Evolutionary conservation across 2,329 filamentous ascomycete species (phyloP).

Genomic region (Drechmeria coniospora): DNA sequence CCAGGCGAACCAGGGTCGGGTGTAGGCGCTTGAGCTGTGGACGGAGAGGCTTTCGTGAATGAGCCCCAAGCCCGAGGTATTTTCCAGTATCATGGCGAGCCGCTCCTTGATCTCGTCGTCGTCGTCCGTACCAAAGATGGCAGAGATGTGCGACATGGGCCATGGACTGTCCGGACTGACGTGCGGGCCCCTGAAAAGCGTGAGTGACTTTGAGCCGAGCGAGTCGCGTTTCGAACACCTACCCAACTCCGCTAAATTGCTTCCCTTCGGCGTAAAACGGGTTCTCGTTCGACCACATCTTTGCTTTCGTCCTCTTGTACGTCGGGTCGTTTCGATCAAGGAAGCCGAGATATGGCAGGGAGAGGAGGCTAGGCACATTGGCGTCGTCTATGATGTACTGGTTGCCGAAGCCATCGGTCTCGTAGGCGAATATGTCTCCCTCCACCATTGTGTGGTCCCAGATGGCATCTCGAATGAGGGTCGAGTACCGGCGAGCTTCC

Average conservation of each 20-base stretch:
- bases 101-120: conserved; percentile 20
- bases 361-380: conserved; percentile 52
- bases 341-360: conserved; percentile 49
- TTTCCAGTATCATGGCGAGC: conserved; percentile 22
- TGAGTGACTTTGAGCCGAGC: no score
- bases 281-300: conserved; percentile 62
- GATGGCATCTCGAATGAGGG: conserved; percentile 57
- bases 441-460: conserved; percentile 22
- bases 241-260: conserved; percentile 12
- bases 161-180: conserved; percentile 45
- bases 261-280: conserved; percentile 46
- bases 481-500: conserved; percentile 20
- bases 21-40: conserved; percentile 23
- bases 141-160: conserved; percentile 41
- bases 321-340: conserved; percentile 40
- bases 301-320: conserved; percentile 66
- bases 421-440: conserved; percentile 59
- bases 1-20: conserved; percentile 31
- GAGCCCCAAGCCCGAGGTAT: conserved; percentile 25
- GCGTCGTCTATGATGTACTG: conserved; percentile 56
- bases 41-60: conserved; percentile 33
- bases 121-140: conserved; percentile 29
- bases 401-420: conserved; percentile 60
- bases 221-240: conserved; percentile 3
- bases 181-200: conserved; percentile 33